Conservation (phyloP, 129 eudicot species). For the Gnaphalium uliginosum region DNA sequence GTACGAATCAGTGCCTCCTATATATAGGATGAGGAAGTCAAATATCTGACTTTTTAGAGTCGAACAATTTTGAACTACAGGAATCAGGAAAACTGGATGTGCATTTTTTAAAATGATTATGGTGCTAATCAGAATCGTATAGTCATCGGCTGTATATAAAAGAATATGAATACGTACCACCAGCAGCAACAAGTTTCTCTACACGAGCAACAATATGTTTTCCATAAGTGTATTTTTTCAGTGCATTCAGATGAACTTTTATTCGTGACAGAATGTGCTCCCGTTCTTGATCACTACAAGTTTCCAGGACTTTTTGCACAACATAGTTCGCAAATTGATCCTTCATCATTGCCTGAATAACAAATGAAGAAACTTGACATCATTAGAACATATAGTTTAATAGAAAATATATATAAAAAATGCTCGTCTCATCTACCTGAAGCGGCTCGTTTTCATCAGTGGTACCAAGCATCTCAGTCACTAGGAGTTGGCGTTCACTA, state of each 20-base stretch:
- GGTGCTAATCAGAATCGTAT: not conserved
- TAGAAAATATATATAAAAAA: not conserved
- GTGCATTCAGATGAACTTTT: slow-evolving; percentile 89
- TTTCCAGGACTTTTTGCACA: slow-evolving; percentile 93
- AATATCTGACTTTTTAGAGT: slow-evolving; percentile 4
- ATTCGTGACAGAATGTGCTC: slow-evolving; percentile 84
- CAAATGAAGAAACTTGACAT: not conserved
- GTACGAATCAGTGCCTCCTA: no score
- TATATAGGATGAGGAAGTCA: not conserved
- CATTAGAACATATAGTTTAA: not conserved
- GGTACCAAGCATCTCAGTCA: slow-evolving; percentile 76
- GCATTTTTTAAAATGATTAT: not conserved
- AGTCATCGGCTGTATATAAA: not conserved
- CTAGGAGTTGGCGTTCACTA: slow-evolving; percentile 64
- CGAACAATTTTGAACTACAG: not conserved
- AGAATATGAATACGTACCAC: slow-evolving; percentile 49
- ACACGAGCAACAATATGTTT: slow-evolving; percentile 98
- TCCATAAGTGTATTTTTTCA: slow-evolving; percentile 94
- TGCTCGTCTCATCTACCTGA: slow-evolving; percentile 47
- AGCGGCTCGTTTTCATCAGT: slow-evolving; percentile 95
- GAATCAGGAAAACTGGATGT: not conserved
- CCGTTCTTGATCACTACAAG: slow-evolving; percentile 93
- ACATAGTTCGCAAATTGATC: slow-evolving; percentile 95
- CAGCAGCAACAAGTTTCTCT: slow-evolving; percentile 96
- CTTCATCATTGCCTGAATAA: slow-evolving; percentile 89